Conservation (phyloP, 108 stramenopile species). For the Thalassiosira profunda region DNA sequence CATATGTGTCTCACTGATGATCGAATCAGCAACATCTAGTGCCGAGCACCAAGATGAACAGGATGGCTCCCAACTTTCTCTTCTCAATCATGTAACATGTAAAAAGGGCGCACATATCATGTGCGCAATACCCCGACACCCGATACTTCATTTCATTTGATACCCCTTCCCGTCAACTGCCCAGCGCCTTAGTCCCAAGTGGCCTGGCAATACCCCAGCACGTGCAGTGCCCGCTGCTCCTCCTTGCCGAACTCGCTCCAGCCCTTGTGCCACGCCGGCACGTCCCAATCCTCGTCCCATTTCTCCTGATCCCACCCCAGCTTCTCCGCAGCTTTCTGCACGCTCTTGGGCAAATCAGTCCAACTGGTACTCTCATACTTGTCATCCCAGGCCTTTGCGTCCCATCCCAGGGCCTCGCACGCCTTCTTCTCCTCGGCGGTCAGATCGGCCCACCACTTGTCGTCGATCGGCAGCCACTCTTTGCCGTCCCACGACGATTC, state of each 20-base stretch:
- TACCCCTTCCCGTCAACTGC: no score
- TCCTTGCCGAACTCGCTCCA: no score
- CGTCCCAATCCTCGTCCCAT: not conserved
- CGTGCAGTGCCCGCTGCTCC: no score
- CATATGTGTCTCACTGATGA: no score
- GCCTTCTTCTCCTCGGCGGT: conserved; percentile 50
- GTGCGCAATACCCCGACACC: no score
- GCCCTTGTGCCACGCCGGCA: conserved; percentile 23
- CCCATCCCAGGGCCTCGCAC: conserved; percentile 60
- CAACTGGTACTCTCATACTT: conserved; percentile 53
- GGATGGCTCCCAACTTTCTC: no score
- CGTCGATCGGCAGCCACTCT: conserved; percentile 24
- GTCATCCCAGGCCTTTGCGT: conserved; percentile 57
- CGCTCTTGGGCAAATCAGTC: conserved; percentile 50
- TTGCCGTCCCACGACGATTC: conserved; percentile 52
- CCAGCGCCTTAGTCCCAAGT: conserved; percentile 5
- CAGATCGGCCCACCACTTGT: conserved; percentile 59
- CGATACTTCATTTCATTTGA: no score
- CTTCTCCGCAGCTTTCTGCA: conserved; percentile 47
- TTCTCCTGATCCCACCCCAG: not conserved
- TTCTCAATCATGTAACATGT: no score
- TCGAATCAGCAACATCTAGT: no score
- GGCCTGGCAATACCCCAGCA: no score
- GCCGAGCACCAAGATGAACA: no score
- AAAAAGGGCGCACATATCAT: no score